Evolutionary conservation across 2,329 filamentous ascomycete species (phyloP).

Genomic region (Colletotrichum kahawae): DNA sequence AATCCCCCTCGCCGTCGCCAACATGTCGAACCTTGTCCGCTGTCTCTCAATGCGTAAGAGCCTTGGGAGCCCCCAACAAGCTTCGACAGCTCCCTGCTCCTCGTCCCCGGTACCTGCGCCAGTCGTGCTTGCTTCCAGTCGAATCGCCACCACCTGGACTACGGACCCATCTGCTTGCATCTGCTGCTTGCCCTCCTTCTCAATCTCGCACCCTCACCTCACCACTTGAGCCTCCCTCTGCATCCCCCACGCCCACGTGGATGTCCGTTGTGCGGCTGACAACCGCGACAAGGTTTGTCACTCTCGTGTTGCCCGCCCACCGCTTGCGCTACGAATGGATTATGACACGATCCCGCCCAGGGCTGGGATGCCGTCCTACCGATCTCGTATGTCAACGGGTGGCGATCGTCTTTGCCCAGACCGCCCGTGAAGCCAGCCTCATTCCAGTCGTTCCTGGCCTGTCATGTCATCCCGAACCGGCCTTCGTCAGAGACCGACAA

Average conservation of each 20-base stretch:
- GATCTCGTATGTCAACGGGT: background rate
- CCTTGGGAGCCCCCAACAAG: background rate
- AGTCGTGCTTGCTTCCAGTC: background rate
- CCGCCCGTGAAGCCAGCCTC: background rate
- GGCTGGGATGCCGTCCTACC: background rate
- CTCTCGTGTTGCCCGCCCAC: background rate
- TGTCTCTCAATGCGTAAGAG: background rate
- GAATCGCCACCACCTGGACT: background rate
- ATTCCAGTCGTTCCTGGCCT: background rate
- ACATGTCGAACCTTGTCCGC: background rate
- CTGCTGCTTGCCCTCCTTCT: background rate
- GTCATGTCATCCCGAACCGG: background rate
- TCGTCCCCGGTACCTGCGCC: background rate
- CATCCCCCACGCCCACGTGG: constrained; percentile 2
- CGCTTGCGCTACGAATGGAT: background rate
- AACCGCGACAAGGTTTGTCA: background rate
- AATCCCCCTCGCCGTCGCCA: background rate
- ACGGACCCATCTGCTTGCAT: background rate
- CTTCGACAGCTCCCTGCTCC: background rate
- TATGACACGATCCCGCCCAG: background rate
- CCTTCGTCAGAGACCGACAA: background rate
- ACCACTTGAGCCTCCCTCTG: background rate
- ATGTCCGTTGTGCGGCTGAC: background rate
- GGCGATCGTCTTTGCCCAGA: background rate
- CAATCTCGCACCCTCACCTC: background rate